Base-by-base conservation (phyloP, 805 yeast genomes). In the Vanderwaltozyma verrucispora region DNA sequence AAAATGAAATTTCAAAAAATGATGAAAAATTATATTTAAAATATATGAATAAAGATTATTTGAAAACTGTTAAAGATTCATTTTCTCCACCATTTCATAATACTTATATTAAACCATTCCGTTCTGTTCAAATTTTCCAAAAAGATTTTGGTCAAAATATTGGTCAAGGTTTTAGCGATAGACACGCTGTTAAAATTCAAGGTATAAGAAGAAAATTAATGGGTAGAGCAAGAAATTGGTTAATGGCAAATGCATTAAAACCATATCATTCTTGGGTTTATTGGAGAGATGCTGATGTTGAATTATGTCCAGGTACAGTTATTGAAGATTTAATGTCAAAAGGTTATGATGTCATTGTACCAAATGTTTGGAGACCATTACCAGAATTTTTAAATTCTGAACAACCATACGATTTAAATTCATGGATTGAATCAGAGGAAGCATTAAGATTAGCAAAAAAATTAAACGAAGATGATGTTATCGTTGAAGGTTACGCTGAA, bases 221-320 rank as follows among this genome's bases (percentile, higher is more conserved):
- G 97, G 97, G 94, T 4, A 71, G 87, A 41, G 96, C 96, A 5
- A 71, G 97, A 58, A 89, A 89, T 60, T 89, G 97, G 97, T 65
- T 89, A 30, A 74, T 87, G 55, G 67, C 89, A 1, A 86, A 81
- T 6, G 94, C 95, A 1, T 60, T 89, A 35, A 80, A 78, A 57
- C 96, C 97, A 1, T 78, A 89, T 57, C 97, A 89, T 57, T 77
- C 94, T 7, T 87, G 88, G 82, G 96, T 89, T 7, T 87, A 88
- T 59, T 89, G 97, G 97, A 70, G 97, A 61, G 97, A 89, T 64
- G 95, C 92, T 11, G 97, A 89, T 60, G 95, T 89, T n/a, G 95
- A 88, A 57, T 78, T 88, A 0, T 76, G 81, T 23, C 94, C 96
- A 4, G 70, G 78, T 1, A 79, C 95, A 1, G 75, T 88, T 43